A percentile compares a stretch with the other conserved stretches of the same genome.
Evolutionary conservation across 306 rosid genomes (phyloP).

Genomic region (Cicer bijugum): DNA sequence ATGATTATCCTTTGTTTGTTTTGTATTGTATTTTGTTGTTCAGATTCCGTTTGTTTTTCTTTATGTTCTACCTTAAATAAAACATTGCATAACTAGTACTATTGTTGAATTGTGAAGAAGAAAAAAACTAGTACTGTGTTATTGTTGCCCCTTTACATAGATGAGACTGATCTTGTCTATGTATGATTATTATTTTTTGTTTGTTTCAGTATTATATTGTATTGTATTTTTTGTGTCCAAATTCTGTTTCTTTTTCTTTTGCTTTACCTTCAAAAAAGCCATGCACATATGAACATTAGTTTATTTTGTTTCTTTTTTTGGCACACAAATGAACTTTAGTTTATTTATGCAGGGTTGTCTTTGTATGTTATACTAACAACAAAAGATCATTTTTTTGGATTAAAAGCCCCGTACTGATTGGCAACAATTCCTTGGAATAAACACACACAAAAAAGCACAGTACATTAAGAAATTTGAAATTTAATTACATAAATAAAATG

Average conservation of each 20-base stretch:
- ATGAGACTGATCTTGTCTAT: neutral
- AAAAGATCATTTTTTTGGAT: neutral
- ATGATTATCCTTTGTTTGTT: no score
- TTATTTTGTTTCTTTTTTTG: neutral
- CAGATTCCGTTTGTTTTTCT: no score
- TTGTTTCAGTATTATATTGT: neutral
- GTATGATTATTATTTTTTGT: neutral
- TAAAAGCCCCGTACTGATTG: neutral
- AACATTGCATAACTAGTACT: neutral
- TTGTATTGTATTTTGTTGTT: no score
- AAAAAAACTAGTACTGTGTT: neutral
- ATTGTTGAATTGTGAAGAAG: no score
- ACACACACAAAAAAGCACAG: no score
- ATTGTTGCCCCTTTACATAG: neutral
- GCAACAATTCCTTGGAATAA: no score
- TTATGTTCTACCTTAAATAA: no score
- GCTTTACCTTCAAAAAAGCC: neutral
- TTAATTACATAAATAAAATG: constrained; percentile 31
- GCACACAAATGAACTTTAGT: neutral
- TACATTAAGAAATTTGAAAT: neutral
- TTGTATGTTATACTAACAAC: neutral
- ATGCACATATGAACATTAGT: neutral
- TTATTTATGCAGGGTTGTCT: constrained; percentile 4
- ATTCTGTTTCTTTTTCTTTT: neutral
- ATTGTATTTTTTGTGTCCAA: neutral